phyloP scores from a whole-genome alignment of 208 protist species.

The Crithidia acanthocephali region DNA sequence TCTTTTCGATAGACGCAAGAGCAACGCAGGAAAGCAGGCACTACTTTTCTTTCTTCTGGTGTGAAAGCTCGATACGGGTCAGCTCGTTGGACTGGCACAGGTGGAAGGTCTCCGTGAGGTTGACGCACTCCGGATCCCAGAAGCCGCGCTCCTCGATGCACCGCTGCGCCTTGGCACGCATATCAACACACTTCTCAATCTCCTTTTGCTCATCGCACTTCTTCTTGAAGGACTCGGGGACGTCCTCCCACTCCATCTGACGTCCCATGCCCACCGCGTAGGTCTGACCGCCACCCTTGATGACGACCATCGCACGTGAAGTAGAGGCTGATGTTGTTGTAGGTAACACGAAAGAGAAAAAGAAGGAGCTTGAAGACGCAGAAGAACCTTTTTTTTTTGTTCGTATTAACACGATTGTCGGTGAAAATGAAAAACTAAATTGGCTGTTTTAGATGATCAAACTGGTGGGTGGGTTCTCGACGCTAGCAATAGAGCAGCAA shows the following conservation, averaged over 20 bases:
- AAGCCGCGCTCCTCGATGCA: conserved; percentile 81
- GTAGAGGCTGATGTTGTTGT: too few relatives aligned
- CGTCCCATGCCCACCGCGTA: conserved; percentile 76
- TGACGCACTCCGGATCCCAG: conserved; percentile 64
- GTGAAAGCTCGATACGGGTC: conserved; percentile 42
- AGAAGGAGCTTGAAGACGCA: too few relatives aligned
- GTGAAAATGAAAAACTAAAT: too few relatives aligned
- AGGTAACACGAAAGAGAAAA: too few relatives aligned
- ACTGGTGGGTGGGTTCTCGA: too few relatives aligned
- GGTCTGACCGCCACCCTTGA: conserved; percentile 80
- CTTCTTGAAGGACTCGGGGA: conserved; percentile 77
- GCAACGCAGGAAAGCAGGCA: too few relatives aligned
- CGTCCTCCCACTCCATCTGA: conserved; percentile 82
- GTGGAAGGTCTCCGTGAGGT: conserved; percentile 76
- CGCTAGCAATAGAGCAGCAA: too few relatives aligned
- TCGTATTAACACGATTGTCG: too few relatives aligned
- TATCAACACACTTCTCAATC: conserved; percentile 67
- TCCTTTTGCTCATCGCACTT: conserved; percentile 64
- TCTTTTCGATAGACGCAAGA: too few relatives aligned
- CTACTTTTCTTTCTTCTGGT: conserved; percentile 11
- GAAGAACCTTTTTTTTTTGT: too few relatives aligned
- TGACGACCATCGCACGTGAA: conserved; percentile 74
- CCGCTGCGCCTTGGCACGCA: conserved; percentile 63
- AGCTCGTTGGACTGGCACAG: conserved; percentile 75
- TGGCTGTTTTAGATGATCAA: too few relatives aligned